These are phyloP conservation scores for Jaltomata sinuosa DNA, from an alignment of 257 asterid species.

Conservation along the genomic window DNA sequence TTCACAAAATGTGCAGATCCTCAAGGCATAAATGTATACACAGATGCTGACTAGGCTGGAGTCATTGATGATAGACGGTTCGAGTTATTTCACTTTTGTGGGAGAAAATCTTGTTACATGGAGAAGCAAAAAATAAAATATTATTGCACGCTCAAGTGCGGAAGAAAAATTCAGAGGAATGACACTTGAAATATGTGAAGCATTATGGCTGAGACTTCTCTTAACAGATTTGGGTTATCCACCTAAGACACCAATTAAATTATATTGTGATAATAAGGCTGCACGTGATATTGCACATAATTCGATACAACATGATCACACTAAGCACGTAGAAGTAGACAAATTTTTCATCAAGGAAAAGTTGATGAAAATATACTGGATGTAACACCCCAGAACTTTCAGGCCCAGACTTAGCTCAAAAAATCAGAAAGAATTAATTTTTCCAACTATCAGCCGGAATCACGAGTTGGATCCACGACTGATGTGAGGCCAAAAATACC, in stretches of 20 bases:
- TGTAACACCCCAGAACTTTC: too few species aligned
- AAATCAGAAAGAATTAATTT: too few species aligned
- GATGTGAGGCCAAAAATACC: too few species aligned
- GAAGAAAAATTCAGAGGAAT: constrained; percentile 4
- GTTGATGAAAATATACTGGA: too few species aligned
- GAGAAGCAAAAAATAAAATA: constrained; percentile 7
- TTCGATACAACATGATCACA: too few species aligned
- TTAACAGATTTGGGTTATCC: neutral
- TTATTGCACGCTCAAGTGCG: constrained; percentile 1
- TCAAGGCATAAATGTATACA: neutral
- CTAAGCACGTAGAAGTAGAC: too few species aligned
- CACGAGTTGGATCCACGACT: too few species aligned
- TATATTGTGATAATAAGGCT: constrained; percentile 5
- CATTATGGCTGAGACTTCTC: neutral
- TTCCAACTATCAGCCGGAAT: too few species aligned
- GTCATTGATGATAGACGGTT: neutral
- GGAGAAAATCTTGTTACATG: neutral
- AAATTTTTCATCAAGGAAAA: too few species aligned
- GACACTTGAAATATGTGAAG: constrained; percentile 4
- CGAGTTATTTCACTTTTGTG: neutral
- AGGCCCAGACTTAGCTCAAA: too few species aligned
- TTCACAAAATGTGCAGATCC: neutral
- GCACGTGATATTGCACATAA: neutral
- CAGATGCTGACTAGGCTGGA: neutral
- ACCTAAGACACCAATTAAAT: neutral